Percentiles rank a stretch among this genome's conserved stretches.
Conservation (phyloP, 1,284 basidiomycete species). For the Trichosporon sp. region DNA sequence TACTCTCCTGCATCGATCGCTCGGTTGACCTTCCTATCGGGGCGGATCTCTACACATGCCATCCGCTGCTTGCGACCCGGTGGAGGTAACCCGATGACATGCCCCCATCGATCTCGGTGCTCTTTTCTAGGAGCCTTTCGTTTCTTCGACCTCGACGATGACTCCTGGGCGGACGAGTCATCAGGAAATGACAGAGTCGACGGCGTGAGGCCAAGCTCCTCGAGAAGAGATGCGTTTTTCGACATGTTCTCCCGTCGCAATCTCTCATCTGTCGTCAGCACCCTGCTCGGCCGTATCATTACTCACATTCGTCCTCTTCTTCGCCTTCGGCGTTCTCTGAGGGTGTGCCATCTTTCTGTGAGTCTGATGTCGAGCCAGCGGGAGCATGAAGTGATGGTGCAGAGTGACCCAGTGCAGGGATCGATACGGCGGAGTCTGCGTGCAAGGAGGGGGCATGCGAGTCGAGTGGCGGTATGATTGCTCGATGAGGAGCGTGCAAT, state of each 20-base stretch:
- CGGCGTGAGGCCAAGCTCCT: neutral
- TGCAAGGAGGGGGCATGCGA: neutral
- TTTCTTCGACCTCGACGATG: neutral
- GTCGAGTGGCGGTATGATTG: neutral
- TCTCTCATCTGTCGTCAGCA: conserved; percentile 13
- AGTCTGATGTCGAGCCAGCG: neutral
- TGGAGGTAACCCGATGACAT: conserved; percentile 26
- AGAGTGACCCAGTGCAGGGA: neutral
- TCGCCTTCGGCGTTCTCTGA: neutral
- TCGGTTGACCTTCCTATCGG: conserved; percentile 18
- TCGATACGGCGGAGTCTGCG: too few relatives aligned
- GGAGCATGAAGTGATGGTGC: neutral
- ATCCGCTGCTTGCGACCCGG: conserved; percentile 28
- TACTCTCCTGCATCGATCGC: conserved; percentile 33
- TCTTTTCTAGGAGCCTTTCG: neutral
- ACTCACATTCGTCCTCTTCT: conserved; percentile 2
- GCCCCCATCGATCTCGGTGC: conserved; percentile 15
- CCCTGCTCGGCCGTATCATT: neutral
- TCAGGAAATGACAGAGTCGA: neutral
- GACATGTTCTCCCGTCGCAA: conserved; percentile 8
- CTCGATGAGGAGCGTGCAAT: neutral
- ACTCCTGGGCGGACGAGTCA: neutral
- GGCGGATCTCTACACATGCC: conserved; percentile 36
- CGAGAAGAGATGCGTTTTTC: conserved; percentile 7
- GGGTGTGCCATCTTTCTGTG: neutral